Base-by-base conservation (phyloP, 2,329 filamentous ascomycete genomes). In the Aspergillus glaucus region DNA sequence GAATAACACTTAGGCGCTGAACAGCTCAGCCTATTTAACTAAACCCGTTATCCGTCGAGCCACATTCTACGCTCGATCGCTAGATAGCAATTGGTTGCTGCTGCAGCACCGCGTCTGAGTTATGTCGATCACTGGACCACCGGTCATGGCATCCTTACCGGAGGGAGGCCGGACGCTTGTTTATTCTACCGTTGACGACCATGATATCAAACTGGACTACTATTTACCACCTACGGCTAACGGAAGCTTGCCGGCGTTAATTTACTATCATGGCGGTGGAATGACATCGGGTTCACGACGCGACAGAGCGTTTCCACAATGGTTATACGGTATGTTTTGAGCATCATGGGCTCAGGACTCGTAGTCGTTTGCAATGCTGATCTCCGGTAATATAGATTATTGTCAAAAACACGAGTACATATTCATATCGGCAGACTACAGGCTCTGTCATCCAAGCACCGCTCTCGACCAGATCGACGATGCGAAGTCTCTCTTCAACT, bases 181-280 rank as follows among this genome's bases (percentile, higher is more conserved):
- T 26, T 59, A 59, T 32, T 59, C 54, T 21, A 54, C 43, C 6
- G 43, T 54, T 12, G 46, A 51, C 12, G 41, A 44, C 24, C 57
- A 59, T 42, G 48, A 57, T 3, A 49, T 59, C n/a, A 54, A 54
- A 28, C 41, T 59, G 3, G 57, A 59, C 39, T 59, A 58, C 39
- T 58, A 55, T 15, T 39, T 58, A 0, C 55, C 56, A 12, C 42
- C 21, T 15, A 26, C 4, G 9, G 26, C 26, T 7, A 47, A 34
- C 10, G 55, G 53, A 2, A 43, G 24, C 9, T 48, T 56, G 4
- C 55, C 55, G 9, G 57, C 57, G 1, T 43, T 58, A 8, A 53
- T 59, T 44, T 58, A 56, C 46, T 59, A 58, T 24, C 57, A 59
- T 34, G 57, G 57, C 10, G 57, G 57, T 17, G 57, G 57, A 6